Conservation (phyloP, 148 eudicot genomes). For the Arctostaphylos glauca region DNA sequence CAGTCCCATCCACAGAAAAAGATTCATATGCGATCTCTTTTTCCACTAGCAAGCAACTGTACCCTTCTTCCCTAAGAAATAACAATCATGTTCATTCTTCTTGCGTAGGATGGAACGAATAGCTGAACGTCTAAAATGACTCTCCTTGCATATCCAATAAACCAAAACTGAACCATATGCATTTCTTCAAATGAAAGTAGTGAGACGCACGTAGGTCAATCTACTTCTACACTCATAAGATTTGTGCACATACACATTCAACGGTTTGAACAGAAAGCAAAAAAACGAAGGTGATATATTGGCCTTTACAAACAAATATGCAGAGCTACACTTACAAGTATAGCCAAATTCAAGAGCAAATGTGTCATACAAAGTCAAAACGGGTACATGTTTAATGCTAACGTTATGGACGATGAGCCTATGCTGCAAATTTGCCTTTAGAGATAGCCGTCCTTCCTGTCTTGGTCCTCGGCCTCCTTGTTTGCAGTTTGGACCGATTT, state of each 20-base stretch:
- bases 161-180: too few relatives aligned
- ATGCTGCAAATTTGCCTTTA: constrained; percentile 11
- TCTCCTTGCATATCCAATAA: neutral
- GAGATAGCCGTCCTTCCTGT: constrained; percentile 67
- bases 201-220: constrained; percentile 6
- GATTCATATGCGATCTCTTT: too few relatives aligned
- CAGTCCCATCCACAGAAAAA: too few relatives aligned
- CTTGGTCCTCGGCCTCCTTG: constrained; percentile 97
- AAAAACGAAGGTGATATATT: neutral
- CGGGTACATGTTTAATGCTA: constrained; percentile 1
- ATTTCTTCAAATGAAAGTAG: neutral
- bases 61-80: too few relatives aligned
- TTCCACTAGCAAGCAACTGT: too few relatives aligned
- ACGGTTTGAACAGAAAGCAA: constrained; percentile 1
- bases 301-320: neutral
- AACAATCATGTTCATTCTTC: neutral
- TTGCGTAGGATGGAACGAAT: neutral
- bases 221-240: neutral
- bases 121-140: neutral
- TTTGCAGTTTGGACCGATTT: constrained; percentile 91
- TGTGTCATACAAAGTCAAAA: constrained; percentile 4
- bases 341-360: constrained; percentile 3
- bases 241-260: neutral
- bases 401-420: neutral
- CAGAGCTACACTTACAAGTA: neutral